Percentiles rank a stretch among this genome's conserved stretches.
Evolutionary conservation across 1,139 yeast species (phyloP).

Genomic region (Hansenula sp.): DNA sequence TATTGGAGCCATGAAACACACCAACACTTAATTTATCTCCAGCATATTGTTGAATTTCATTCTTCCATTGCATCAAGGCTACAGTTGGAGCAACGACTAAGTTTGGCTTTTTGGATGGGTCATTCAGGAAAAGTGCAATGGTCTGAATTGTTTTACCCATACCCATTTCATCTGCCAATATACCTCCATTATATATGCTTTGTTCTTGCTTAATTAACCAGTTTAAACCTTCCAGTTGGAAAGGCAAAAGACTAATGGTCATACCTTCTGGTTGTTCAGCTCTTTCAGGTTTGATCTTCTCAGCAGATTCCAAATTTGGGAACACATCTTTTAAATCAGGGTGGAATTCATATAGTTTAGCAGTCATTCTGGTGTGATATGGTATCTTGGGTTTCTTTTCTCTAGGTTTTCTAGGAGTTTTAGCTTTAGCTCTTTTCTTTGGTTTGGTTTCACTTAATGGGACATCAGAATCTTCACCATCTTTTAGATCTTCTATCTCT

Average conservation of each 20-base stretch:
- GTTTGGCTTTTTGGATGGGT: conserved; percentile 63
- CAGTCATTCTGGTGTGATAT: conserved; percentile 64
- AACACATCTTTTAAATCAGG: conserved; percentile 76
- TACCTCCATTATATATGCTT: conserved; percentile 79
- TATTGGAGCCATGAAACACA: conserved; percentile 81
- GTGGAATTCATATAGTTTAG: conserved; percentile 64
- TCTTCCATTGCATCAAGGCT: conserved; percentile 96
- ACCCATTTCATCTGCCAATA: conserved; percentile 99
- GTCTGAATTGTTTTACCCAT: conserved; percentile 99
- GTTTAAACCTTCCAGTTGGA: conserved; percentile 87
- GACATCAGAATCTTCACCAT: conserved; percentile 19
- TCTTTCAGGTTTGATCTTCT: conserved; percentile 48
- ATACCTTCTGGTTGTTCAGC: conserved; percentile 80
- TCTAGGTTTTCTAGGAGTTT: conserved; percentile 22
- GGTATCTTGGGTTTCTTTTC: conserved; percentile 57
- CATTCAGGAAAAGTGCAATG: conserved; percentile 78
- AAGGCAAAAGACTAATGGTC: conserved; percentile 73
- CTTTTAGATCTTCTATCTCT: conserved; percentile 12
- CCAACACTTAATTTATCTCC: conserved; percentile 62
- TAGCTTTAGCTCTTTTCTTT: conserved; percentile 18
- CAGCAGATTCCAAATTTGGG: conserved; percentile 51
- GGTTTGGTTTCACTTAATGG: conserved; percentile 20
- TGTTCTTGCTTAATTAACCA: conserved; percentile 87
- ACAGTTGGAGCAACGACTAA: conserved; percentile 96
- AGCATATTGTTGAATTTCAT: conserved; percentile 85